These are phyloP conservation scores for Torulaspora globosa DNA, from an alignment of 1,139 yeast species.

Conservation along the genomic window DNA sequence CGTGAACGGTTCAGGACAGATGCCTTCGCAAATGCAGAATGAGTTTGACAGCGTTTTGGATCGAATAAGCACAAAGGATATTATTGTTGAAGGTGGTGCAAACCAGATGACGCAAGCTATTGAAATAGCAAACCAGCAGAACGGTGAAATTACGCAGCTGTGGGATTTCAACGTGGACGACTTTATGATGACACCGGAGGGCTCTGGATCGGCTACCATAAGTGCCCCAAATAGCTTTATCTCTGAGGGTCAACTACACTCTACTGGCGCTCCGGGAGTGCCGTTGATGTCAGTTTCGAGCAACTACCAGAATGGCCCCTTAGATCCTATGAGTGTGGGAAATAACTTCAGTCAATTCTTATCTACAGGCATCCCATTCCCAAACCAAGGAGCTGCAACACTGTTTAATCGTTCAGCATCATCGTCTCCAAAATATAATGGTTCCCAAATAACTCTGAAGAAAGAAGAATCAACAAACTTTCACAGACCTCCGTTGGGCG, in stretches of 20 bases:
- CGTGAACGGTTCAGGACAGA: not conserved
- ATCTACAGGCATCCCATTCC: slow-evolving; percentile 5
- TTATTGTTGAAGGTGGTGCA: not conserved
- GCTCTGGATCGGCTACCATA: slow-evolving; percentile 37
- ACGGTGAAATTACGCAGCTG: slow-evolving; percentile 38
- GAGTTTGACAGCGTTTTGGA: slow-evolving; percentile 9
- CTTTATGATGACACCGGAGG: slow-evolving; percentile 36
- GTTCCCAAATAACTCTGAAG: slow-evolving; percentile 9
- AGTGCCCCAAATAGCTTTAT: slow-evolving; percentile 37
- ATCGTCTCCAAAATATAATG: slow-evolving; percentile 9
- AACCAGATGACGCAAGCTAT: slow-evolving; percentile 19
- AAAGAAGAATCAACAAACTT: slow-evolving; percentile 6
- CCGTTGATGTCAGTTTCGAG: slow-evolving; percentile 3
- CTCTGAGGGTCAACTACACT: slow-evolving; percentile 22
- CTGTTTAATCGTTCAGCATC: slow-evolving; percentile 10
- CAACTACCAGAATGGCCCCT: slow-evolving; percentile 3
- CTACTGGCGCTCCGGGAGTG: slow-evolving; percentile 12
- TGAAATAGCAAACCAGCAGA: slow-evolving; percentile 33
- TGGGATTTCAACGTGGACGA: slow-evolving; percentile 38
- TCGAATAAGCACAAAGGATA: slow-evolving; percentile 3
- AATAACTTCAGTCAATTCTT: slow-evolving; percentile 12
- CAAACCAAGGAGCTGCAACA: slow-evolving; percentile 2
- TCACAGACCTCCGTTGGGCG: slow-evolving; percentile 14
- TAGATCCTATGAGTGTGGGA: slow-evolving; percentile 5
- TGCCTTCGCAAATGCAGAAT: slow-evolving; percentile 6